phyloP scores from a whole-genome alignment of 345 rosid genomes.

The Cardamine chenopodiifolia region DNA sequence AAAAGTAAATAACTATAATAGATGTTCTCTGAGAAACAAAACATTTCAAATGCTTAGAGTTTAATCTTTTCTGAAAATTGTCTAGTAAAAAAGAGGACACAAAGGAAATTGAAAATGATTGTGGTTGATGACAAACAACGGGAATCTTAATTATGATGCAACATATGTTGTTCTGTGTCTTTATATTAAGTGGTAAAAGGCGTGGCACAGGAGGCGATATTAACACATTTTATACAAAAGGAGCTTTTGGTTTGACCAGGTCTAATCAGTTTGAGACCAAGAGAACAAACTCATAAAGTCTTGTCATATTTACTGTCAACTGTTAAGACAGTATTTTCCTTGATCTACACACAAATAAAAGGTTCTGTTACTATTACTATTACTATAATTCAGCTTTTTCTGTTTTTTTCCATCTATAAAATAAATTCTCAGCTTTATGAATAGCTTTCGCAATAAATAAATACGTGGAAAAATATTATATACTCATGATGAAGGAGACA shows the following conservation, averaged over 20 bases:
- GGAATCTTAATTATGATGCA: slow-evolving; percentile 40
- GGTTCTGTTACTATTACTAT: neutral
- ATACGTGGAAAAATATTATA: neutral
- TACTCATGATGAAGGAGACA: slow-evolving; percentile 19
- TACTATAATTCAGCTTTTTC: slow-evolving; percentile 1
- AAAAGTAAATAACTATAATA: neutral
- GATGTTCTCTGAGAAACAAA: neutral
- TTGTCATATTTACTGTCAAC: slow-evolving; percentile 15
- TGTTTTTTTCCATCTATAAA: neutral
- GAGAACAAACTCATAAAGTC: slow-evolving; percentile 21
- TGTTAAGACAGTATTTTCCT: slow-evolving; percentile 8
- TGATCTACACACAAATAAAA: neutral
- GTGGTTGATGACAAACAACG: slow-evolving; percentile 28
- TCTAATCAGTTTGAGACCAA: slow-evolving; percentile 40
- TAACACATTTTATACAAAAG: neutral
- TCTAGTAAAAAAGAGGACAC: slow-evolving; percentile 20
- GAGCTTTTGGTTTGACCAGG: slow-evolving; percentile 41
- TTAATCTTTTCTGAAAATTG: slow-evolving; percentile 32
- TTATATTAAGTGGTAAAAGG: slow-evolving; percentile 38
- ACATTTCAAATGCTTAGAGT: slow-evolving; percentile 9
- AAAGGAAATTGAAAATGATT: slow-evolving; percentile 26
- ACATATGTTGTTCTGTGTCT: slow-evolving; percentile 28
- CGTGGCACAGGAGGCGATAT: slow-evolving; percentile 37
- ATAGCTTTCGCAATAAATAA: slow-evolving; percentile 13
- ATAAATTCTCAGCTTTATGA: neutral